Conservation (phyloP, 352 stramenopile genomes). For the Phytophthora pisi region DNA sequence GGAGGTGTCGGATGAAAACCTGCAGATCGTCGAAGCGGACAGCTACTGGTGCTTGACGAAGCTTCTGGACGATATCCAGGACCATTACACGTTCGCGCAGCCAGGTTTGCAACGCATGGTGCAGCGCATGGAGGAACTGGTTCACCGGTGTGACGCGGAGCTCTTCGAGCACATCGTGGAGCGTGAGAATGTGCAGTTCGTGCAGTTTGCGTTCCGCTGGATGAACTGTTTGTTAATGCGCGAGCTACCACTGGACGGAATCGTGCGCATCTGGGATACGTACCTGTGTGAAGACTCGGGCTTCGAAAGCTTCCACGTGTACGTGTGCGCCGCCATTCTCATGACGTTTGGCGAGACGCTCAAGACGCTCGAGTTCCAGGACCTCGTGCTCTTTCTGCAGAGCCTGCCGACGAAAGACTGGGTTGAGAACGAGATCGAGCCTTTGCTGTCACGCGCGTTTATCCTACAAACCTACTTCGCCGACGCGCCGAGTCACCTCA, state of each 20-base stretch:
- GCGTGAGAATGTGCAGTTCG: constrained; percentile 95
- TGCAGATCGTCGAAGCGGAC: constrained; percentile 96
- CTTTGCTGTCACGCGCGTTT: constrained; percentile 97
- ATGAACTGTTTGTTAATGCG: constrained; percentile 99
- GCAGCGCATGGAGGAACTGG: constrained; percentile 96
- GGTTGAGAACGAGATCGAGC: constrained; percentile 97
- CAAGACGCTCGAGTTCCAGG: constrained; percentile 97
- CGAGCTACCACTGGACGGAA: constrained; percentile 95
- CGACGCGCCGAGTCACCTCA: constrained; percentile 82
- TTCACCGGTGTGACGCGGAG: constrained; percentile 95
- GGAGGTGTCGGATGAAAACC: constrained; percentile 60
- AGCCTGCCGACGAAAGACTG: constrained; percentile 97
- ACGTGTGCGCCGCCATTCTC: constrained; percentile 98
- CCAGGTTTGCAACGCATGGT: constrained; percentile 99
- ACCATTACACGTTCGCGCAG: constrained; percentile 99
- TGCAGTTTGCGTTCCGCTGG: constrained; percentile 99
- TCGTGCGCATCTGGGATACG: constrained; percentile 99
- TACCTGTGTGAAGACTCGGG: constrained; percentile 98
- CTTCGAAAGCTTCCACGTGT: constrained; percentile 99
- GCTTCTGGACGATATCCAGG: constrained; percentile 97
- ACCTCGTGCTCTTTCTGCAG: constrained; percentile 96
- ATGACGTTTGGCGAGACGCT: constrained; percentile 97
- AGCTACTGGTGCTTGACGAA: constrained; percentile 99
- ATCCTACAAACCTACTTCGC: constrained; percentile 94
- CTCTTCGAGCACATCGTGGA: constrained; percentile 96